Conservation (phyloP, 306 rosid genomes). For the Sophora flavescens region DNA sequence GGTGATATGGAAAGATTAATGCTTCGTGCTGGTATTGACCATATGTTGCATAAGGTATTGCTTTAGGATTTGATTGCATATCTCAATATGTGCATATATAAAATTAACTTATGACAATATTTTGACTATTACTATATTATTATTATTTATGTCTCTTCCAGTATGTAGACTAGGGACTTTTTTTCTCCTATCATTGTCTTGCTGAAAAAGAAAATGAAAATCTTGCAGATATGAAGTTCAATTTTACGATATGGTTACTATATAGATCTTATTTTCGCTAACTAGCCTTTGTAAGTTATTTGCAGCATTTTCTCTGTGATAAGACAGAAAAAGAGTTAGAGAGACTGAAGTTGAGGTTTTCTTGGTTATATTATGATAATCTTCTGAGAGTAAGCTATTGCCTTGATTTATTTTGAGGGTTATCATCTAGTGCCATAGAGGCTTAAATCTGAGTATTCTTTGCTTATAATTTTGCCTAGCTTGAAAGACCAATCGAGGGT, state of each 20-base stretch:
- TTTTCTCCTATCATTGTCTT: background rate
- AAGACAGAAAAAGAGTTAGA: constrained; percentile 64
- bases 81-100: background rate
- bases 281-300: constrained; percentile 46
- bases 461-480: constrained; percentile 52
- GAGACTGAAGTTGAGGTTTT: constrained; percentile 78
- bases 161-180: constrained; percentile 5
- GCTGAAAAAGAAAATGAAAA: background rate
- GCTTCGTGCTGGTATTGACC: constrained; percentile 79
- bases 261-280: constrained; percentile 35
- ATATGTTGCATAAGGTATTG: constrained; percentile 70
- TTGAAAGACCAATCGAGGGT: constrained; percentile 81
- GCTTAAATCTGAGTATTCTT: constrained; percentile 30
- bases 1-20: constrained; percentile 62
- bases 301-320: constrained; percentile 76
- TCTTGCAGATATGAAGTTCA: background rate
- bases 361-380: constrained; percentile 76
- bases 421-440: constrained; percentile 20
- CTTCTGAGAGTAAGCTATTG: constrained; percentile 73
- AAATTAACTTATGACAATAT: background rate
- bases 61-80: background rate
- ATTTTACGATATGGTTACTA: background rate
- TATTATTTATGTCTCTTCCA: background rate
- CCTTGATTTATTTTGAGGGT: constrained; percentile 28
- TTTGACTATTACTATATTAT: background rate